Evolutionary conservation across 2,329 filamentous ascomycete genomes (phyloP).

Genomic region (Venturia aucupariae): DNA sequence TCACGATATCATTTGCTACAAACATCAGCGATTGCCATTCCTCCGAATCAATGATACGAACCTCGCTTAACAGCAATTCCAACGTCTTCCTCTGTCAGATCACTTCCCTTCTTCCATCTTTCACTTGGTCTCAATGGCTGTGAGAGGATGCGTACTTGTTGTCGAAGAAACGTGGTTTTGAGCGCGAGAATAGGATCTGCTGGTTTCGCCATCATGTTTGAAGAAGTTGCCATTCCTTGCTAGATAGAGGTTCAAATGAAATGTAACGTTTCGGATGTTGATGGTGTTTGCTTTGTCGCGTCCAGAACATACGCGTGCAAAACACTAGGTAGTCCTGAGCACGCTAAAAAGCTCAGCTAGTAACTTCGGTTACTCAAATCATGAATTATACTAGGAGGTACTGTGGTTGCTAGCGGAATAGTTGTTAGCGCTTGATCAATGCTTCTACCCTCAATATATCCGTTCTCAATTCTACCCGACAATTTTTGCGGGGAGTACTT

Average conservation of each 20-base stretch:
- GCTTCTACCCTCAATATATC: too few species aligned
- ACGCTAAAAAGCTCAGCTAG: too few species aligned
- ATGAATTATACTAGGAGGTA: too few species aligned
- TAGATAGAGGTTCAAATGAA: neutral
- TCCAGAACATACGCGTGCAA: too few species aligned
- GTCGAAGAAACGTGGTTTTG: slow-evolving; percentile 55
- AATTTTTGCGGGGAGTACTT: too few species aligned
- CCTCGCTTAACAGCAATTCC: slow-evolving; percentile 35
- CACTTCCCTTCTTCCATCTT: slow-evolving; percentile 39
- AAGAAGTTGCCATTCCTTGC: neutral
- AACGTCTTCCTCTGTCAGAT: slow-evolving; percentile 40
- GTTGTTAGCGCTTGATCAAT: too few species aligned
- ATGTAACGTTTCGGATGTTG: too few species aligned
- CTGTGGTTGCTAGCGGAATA: too few species aligned
- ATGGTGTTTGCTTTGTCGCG: too few species aligned
- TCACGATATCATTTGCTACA: slow-evolving; percentile 52
- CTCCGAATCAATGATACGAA: neutral
- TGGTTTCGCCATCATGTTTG: neutral
- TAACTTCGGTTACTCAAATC: too few species aligned
- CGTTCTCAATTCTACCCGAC: too few species aligned
- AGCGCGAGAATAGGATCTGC: slow-evolving; percentile 42
- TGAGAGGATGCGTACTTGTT: slow-evolving; percentile 54
- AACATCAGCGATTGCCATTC: slow-evolving; percentile 5
- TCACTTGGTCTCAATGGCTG: slow-evolving; percentile 49
- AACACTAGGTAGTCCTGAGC: too few species aligned